Base-by-base conservation (phyloP, 2,329 filamentous ascomycete genomes). In the Aspergillus sojae region DNA sequence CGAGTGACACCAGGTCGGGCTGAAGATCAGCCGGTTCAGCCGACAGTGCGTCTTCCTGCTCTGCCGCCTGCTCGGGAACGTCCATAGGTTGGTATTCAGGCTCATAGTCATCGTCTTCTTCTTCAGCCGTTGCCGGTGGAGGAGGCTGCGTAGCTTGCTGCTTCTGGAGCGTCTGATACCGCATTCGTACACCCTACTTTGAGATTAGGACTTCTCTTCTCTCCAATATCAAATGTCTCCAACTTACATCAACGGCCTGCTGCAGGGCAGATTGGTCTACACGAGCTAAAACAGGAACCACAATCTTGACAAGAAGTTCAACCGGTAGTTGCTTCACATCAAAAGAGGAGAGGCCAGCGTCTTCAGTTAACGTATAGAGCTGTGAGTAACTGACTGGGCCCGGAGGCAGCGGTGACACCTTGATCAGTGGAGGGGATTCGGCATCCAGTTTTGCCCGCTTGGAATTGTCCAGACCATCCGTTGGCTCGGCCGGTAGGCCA, bases 51-150 rank as follows among this genome's bases (percentile, higher is more conserved):
- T 93, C 91, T 1, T 87, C 89, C 57, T 73, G 70, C 28, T 69
- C 70, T 1, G 66, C 56, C 23, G 65, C 67, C 45, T 71, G 65
- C 3, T 71, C 71, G 26, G 72, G 52, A 34, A 74, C 62, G 75
- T 96, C 92, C 41, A 88, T 87, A 10, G 90, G 86, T 63, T 90
- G 88, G 69, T 93, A 93, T 72, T 96, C 91, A 0, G 94, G 94
- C 72, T 97, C 94, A 73, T 97, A 97, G 70, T 97, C 92, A 68
- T 96, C 93, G 23, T 97, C 94, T 48, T 96, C 93, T 10, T 90
- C 89, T 54, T 76, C 77, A 3, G 70, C 72, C 4, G 68, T 62
- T 14, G 65, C 62, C 23, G 68, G 61, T 14, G 52, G 52, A 56
- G 73, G 71, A n/a, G 65, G 77, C 68, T 69, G 77, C 64, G 64